Percentiles rank a stretch among this genome's conserved stretches.
Evolutionary conservation across 257 asterid species (phyloP).

Genomic region (Solanum sparsipilum): DNA sequence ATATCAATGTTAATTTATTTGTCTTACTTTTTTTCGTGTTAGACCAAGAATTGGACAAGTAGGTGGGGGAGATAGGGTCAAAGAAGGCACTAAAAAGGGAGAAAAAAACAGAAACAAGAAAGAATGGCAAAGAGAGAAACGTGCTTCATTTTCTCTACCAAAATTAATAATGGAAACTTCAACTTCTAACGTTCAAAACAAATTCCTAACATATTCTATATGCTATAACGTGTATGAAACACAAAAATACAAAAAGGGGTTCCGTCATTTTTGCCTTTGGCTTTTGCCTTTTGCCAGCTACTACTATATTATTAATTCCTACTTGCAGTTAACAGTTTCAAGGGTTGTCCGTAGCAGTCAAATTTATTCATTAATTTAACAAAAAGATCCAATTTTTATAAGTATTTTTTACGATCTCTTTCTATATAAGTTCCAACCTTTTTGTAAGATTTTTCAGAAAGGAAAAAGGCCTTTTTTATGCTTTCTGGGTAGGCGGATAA

Average conservation of each 20-base stretch:
- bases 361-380: not conserved
- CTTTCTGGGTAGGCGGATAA: not conserved
- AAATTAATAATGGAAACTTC: not conserved
- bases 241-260: not conserved
- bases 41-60: not conserved
- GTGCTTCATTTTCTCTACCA: not conserved
- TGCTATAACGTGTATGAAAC: not conserved
- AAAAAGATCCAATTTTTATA: not conserved
- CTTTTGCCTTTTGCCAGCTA: not conserved
- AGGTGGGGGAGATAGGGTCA: not conserved
- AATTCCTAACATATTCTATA: not conserved
- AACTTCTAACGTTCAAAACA: not conserved
- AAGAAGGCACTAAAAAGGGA: not conserved
- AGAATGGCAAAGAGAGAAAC: not conserved
- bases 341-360: not conserved
- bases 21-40: not conserved
- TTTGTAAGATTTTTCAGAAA: not conserved
- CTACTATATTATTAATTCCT: not conserved
- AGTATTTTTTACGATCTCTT: not conserved
- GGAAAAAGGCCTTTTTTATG: not conserved
- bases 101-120: not conserved
- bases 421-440: not conserved
- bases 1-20: too few species aligned
- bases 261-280: not conserved
- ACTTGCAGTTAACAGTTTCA: not conserved